Evolutionary conservation across 345 rosid genomes (phyloP).

Genomic region (Carallia pectinifolia): DNA sequence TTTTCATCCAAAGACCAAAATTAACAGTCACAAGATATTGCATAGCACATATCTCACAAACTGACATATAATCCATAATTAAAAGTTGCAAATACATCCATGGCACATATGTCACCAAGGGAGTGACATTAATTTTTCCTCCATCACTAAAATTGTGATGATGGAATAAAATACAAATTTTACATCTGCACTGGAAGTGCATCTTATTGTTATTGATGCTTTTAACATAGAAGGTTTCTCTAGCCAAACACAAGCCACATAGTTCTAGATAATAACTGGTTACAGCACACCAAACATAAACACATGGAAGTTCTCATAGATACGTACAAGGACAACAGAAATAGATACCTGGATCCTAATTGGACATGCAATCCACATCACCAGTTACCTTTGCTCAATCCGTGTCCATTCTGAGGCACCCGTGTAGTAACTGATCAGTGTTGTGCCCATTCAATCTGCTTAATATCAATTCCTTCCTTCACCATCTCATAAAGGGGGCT

Average conservation of each 20-base stretch:
- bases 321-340: constrained; percentile 10
- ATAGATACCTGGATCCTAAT: constrained; percentile 2
- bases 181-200: not conserved
- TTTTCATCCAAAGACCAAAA: too few relatives aligned
- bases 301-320: constrained; percentile 11
- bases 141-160: not conserved
- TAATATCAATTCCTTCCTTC: constrained; percentile 81
- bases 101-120: not conserved
- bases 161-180: not conserved
- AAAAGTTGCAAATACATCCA: not conserved
- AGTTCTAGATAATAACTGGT: not conserved
- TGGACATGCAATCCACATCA: constrained; percentile 6
- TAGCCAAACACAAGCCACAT: not conserved
- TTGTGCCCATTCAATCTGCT: constrained; percentile 86
- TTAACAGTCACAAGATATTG: too few relatives aligned
- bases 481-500: constrained; percentile 97
- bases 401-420: not conserved
- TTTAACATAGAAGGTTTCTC: not conserved
- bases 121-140: not conserved
- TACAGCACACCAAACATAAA: constrained; percentile 11
- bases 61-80: too few relatives aligned
- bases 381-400: not conserved
- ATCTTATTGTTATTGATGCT: not conserved
- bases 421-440: constrained; percentile 43
- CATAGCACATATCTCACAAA: too few relatives aligned